Evolutionary conservation across 1,284 basidiomycete species (phyloP).

Genomic region (Jaminaea rosea): DNA sequence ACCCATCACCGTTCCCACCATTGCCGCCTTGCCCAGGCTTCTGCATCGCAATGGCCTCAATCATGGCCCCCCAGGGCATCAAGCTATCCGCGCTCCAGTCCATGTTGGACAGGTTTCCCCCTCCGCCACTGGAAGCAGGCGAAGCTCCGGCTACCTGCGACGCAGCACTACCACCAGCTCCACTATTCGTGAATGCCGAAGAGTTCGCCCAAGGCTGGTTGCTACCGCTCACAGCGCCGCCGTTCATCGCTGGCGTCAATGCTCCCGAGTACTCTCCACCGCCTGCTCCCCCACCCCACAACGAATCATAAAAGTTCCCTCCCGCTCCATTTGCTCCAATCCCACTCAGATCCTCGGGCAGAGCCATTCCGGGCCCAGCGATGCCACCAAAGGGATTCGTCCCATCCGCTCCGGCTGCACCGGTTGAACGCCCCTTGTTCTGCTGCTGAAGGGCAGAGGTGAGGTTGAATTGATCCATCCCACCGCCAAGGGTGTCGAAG

Average conservation of each 20-base stretch:
- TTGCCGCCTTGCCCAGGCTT: background rate
- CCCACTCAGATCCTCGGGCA: conserved; percentile 1
- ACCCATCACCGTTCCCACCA: background rate
- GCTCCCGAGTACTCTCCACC: too few species aligned
- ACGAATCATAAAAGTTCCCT: too few species aligned
- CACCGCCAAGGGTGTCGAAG: background rate
- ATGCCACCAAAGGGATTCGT: background rate
- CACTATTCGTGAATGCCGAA: too few species aligned
- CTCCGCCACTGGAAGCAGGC: background rate
- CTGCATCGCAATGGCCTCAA: conserved; percentile 23
- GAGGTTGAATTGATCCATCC: background rate
- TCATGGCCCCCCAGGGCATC: conserved; percentile 32
- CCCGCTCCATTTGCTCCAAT: too few species aligned
- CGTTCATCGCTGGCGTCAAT: too few species aligned
- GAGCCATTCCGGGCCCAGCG: background rate
- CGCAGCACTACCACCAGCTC: too few species aligned
- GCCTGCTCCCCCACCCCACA: too few species aligned
- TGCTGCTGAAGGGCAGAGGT: background rate
- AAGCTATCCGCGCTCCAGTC: conserved; percentile 7
- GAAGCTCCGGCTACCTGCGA: too few species aligned
- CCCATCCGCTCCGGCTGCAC: background rate
- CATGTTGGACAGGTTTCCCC: background rate
- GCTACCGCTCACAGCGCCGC: too few species aligned
- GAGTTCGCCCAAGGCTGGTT: too few species aligned
- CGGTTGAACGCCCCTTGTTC: too few species aligned